Evolutionary conservation across 495 filamentous ascomycete genomes (phyloP).

Genomic region (Symbiotaphrina buchneri): DNA sequence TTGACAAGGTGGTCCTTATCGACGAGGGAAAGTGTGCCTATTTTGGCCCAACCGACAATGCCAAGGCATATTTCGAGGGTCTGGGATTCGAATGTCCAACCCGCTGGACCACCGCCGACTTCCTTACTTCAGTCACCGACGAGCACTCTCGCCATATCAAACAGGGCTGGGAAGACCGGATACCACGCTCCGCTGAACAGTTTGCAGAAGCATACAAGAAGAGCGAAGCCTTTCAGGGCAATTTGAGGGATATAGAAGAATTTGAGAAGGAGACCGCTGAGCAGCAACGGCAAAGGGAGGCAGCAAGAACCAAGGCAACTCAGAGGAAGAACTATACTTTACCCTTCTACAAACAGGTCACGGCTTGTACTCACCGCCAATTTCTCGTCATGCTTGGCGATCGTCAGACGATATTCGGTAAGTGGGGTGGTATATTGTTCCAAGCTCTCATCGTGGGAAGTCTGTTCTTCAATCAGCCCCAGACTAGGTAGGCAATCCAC

Average conservation of each 20-base stretch:
- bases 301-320: slow-evolving; percentile 12
- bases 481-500: slow-evolving; percentile 20
- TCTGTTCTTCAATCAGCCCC: slow-evolving; percentile 48
- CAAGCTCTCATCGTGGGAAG: slow-evolving; percentile 57
- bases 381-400: slow-evolving; percentile 44
- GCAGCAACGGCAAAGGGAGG: too few species aligned
- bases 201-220: slow-evolving; percentile 30
- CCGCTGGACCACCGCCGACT: slow-evolving; percentile 46
- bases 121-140: slow-evolving; percentile 44
- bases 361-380: slow-evolving; percentile 43
- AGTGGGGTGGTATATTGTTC: slow-evolving; percentile 40
- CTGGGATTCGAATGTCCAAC: slow-evolving; percentile 36
- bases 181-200: slow-evolving; percentile 34
- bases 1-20: slow-evolving; percentile 49
- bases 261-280: slow-evolving; percentile 25
- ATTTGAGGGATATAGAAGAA: slow-evolving; percentile 13
- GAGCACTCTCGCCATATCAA: slow-evolving; percentile 33
- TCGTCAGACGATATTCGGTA: slow-evolving; percentile 23
- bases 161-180: slow-evolving; percentile 31
- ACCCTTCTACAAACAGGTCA: slow-evolving; percentile 40
- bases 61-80: slow-evolving; percentile 37
- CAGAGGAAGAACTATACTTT: slow-evolving; percentile 37
- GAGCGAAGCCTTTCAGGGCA: slow-evolving; percentile 14
- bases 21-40: slow-evolving; percentile 43
- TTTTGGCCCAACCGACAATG: slow-evolving; percentile 33